These are phyloP conservation scores for Candida boleticola DNA, from an alignment of 805 yeast species.

Conservation along the genomic window DNA sequence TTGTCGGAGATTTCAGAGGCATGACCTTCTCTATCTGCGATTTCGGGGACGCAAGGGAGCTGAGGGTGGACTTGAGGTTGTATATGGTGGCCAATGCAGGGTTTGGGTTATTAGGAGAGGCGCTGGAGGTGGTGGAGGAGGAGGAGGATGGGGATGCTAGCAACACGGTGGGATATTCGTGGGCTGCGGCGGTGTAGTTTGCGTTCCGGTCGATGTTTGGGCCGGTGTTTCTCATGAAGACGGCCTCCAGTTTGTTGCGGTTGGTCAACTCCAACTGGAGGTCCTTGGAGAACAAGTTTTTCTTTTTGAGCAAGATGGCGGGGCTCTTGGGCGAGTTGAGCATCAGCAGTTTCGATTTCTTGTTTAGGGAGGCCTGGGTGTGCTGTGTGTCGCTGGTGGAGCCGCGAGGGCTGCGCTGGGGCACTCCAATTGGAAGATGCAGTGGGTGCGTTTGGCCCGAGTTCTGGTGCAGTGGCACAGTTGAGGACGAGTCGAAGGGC, in stretches of 20 bases:
- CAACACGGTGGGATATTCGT: no score
- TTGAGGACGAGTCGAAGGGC: no score
- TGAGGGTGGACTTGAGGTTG: not conserved
- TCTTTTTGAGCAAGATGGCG: slow-evolving; percentile 27
- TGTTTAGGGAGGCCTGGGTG: slow-evolving; percentile 1
- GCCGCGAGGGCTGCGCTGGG: not conserved
- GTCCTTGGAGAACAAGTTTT: slow-evolving; percentile 34
- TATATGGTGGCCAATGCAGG: not conserved
- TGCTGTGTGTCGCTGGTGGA: not conserved
- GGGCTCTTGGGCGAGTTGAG: slow-evolving; percentile 18
- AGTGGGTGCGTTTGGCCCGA: not conserved
- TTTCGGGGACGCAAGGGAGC: not conserved
- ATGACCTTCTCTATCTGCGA: not conserved
- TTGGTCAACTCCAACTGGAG: slow-evolving; percentile 34
- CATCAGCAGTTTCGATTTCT: slow-evolving; percentile 12
- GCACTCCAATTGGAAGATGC: not conserved
- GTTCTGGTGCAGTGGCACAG: no score
- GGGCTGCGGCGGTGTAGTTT: no score
- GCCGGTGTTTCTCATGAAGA: not conserved
- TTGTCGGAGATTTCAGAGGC: no score
- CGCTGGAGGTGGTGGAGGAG: no score
- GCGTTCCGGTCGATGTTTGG: no score
- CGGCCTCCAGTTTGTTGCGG: not conserved
- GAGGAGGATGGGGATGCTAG: not conserved
- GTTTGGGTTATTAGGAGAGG: no score